Base-by-base conservation (phyloP, 2,329 filamentous ascomycete species). In the Cercospora canescens region DNA sequence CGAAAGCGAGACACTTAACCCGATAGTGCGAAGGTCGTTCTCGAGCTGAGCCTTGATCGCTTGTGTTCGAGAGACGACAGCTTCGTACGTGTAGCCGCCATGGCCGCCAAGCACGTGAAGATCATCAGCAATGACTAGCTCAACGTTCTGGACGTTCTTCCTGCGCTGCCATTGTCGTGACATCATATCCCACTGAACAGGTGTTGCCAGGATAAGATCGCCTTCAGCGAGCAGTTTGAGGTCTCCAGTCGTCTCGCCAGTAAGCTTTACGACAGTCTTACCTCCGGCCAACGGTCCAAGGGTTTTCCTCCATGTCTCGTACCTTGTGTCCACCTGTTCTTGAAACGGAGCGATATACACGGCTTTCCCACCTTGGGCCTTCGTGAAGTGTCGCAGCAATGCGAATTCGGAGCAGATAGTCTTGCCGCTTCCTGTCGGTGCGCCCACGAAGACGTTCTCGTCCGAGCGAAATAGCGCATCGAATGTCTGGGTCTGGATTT, bases 341-440 rank as follows among this genome's bases (percentile, higher is more conserved):
- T 98, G 94, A 82, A 94, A 96, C 0, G 95, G 96, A 26, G 94
- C 93, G 73, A 99, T 87, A 75, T 99, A 99, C 24, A 99, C 92
- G 24, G 94, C 93, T 66, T 93, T 90, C 0, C 92, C 92, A 63
- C 87, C 83, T 32, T 89, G 86, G 45, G 82, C 81, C 72, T 89
- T 88, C 1, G 88, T 85, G 94, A 95, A 99, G 78, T 97, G 92
- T 62, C 91, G 90, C 28, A 99, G 83, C 58, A 99, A 83, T 6
- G 95, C 91, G 80, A 99, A 95, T 78, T 99, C 95, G 1, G 95
- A 95, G 76, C 95, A 98, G 1, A 97, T 89, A 1, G 95, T 98
- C 85, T 99, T 99, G 66, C 95, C 95, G 76, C 93, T 97, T 50
- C 95, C 94, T 8, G 94, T 94, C 1, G 95, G 91, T n/a, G 94